A percentile compares a stretch with the other conserved stretches of the same genome.
These are phyloP conservation scores for Populus deltoides DNA, from an alignment of 345 rosid genomes.

Conservation along the genomic window DNA sequence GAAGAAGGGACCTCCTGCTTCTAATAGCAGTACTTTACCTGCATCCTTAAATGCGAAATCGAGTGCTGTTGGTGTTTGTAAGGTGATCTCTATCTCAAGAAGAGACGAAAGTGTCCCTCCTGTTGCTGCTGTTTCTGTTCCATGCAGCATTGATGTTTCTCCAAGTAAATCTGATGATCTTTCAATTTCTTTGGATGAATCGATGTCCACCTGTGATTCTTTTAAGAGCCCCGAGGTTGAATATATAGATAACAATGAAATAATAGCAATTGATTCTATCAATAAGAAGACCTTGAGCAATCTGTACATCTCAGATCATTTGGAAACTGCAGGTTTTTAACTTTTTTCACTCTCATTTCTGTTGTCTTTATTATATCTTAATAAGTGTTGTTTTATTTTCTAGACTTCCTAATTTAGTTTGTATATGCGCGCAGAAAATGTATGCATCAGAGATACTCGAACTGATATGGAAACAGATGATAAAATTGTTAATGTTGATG, in stretches of 20 bases:
- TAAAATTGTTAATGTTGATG: conserved; percentile 52
- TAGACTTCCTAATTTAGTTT: background rate
- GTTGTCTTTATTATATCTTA: background rate
- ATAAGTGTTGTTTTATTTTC: background rate
- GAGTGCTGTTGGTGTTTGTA: conserved; percentile 29
- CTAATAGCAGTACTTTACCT: conserved; percentile 25
- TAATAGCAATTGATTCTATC: conserved; percentile 50
- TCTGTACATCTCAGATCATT: conserved; percentile 60
- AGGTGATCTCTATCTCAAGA: conserved; percentile 32
- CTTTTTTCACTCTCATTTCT: background rate
- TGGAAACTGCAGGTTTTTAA: conserved; percentile 43
- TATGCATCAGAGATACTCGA: conserved; percentile 55
- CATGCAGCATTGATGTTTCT: conserved; percentile 41
- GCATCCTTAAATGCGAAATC: conserved; percentile 31
- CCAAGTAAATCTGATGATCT: conserved; percentile 56
- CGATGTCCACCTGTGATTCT: conserved; percentile 79
- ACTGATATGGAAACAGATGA: conserved; percentile 47
- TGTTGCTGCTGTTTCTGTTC: conserved; percentile 22
- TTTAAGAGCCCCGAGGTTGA: conserved; percentile 86
- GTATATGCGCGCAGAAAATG: conserved; percentile 41
- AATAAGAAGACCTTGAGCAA: conserved; percentile 69
- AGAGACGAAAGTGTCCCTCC: conserved; percentile 25
- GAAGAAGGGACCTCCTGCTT: conserved; percentile 43
- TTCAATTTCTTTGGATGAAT: conserved; percentile 67
- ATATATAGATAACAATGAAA: conserved; percentile 55